Base-by-base conservation (phyloP, 1,284 basidiomycete genomes). In the Bjerkandera adusta region DNA sequence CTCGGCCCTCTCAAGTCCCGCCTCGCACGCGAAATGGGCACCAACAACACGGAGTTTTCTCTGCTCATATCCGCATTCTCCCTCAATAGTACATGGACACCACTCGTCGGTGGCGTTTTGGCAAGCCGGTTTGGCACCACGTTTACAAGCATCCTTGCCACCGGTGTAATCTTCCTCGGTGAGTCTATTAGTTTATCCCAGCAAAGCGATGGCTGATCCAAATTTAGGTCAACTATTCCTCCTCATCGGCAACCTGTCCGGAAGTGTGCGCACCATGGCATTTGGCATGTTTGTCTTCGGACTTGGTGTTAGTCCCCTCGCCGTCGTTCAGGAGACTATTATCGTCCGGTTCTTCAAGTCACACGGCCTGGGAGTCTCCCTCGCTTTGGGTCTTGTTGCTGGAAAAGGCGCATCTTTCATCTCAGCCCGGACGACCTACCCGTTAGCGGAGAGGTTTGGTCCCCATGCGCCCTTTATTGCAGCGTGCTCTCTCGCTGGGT, bases 1-100 rank as follows among this genome's bases (percentile, higher is more conserved):
- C 71, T 89, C 6, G 85, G 84, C 0, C 88, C 88, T 5, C 68
- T 90, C 48, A 90, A 91, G 65, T 85, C 82, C 33, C 72, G 81
- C 20, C 68, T 90, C 11, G 75, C 80, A 6, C 72, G 81, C 45
- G 87, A 91, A 58, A 75, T 90, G 48, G 84, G 84, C 33, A 84
- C 85, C 3, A 79, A 83, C 33, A 85, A 90, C 61, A 80, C 83
- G 0, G 83, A 91, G 59, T 91, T 87, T 63, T 82, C 83, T 38
- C 71, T 89, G 25, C 68, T 91, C 35, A 76, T 91, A 43, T 83
- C 88, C 11, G 85, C 86, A 0, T 82, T 81, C 56, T 85, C 81
- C 47, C 65, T 90, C 29, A 90, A 89, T 59, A 81, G 83, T 50
- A 89, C 87, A 32, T 89, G 87, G 87, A 90, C 88, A 8, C 86